A percentile compares a stretch with the other conserved stretches of the same genome.
Conservation (phyloP, 75 land plant genomes). For the Pinus tabuliformis region DNA sequence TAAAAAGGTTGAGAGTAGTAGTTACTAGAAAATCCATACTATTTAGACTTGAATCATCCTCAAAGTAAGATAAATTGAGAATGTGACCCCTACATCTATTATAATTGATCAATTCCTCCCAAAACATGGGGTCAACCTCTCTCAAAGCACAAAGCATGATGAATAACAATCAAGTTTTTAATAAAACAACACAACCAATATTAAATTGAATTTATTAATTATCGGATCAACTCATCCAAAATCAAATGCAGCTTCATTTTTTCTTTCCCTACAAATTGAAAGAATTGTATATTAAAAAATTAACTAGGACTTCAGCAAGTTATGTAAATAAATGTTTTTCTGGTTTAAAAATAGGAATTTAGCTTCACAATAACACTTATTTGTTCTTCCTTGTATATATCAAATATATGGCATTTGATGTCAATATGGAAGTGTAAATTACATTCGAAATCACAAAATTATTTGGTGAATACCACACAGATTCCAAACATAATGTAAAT, state of each 20-base stretch:
- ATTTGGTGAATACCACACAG: background rate
- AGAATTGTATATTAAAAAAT: no score
- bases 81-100: conserved; percentile 79
- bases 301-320: background rate
- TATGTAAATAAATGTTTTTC: background rate
- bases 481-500: background rate
- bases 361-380: no score
- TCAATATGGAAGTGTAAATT: no score
- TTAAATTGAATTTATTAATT: no score
- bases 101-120: conserved; percentile 93
- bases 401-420: no score
- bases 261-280: no score
- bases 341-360: no score
- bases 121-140: conserved; percentile 97
- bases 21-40: conserved; percentile 35
- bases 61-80: conserved; percentile 92
- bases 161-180: conserved; percentile 88
- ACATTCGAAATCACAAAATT: background rate
- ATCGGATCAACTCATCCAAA: no score
- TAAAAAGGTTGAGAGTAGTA: background rate
- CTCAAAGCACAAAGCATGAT: conserved; percentile 94
- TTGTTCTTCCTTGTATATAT: no score
- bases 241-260: no score
- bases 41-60: conserved; percentile 96
- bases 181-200: conserved; percentile 36